These are phyloP conservation scores for Sclerotinia sclerotiorum DNA, from an alignment of 2,329 filamentous ascomycete species.

Conservation along the genomic window DNA sequence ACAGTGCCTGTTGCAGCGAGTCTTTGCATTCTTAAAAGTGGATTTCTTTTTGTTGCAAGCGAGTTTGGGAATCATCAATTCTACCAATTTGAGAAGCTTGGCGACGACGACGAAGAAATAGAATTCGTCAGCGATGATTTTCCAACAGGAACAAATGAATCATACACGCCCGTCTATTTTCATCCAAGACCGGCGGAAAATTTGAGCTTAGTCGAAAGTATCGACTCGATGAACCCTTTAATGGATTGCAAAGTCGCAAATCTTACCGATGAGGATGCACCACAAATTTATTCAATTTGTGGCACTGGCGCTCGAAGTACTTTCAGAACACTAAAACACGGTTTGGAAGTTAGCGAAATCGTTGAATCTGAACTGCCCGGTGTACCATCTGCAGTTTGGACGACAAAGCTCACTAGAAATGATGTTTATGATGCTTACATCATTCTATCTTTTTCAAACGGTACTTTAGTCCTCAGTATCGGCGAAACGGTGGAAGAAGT, in stretches of 20 bases:
- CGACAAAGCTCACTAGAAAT: constrained; percentile 76
- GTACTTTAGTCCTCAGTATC: constrained; percentile 88
- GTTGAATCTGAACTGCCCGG: constrained; percentile 91
- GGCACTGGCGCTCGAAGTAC: constrained; percentile 85
- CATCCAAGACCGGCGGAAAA: constrained; percentile 77
- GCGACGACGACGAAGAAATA: constrained; percentile 87
- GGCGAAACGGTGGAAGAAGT: constrained; percentile 97
- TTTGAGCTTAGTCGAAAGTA: constrained; percentile 77
- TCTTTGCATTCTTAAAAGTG: constrained; percentile 90
- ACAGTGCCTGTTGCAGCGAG: constrained; percentile 86
- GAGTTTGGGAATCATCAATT: constrained; percentile 93
- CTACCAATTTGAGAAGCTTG: constrained; percentile 96
- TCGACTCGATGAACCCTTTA: constrained; percentile 86
- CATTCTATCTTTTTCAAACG: constrained; percentile 87
- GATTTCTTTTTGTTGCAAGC: constrained; percentile 88
- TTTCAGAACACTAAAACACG: constrained; percentile 90
- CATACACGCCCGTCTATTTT: constrained; percentile 82
- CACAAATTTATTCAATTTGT: constrained; percentile 92
- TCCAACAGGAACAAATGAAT: constrained; percentile 68
- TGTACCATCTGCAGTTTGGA: constrained; percentile 92
- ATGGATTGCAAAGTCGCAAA: constrained; percentile 92
- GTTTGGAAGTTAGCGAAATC: constrained; percentile 88
- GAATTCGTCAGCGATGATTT: constrained; percentile 85
- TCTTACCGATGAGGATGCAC: constrained; percentile 85
- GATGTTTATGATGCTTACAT: constrained; percentile 95